A percentile compares a stretch with the other conserved stretches of the same genome.
These are phyloP conservation scores for Eutrema yunnanense DNA, from an alignment of 345 rosid species.

Conservation along the genomic window DNA sequence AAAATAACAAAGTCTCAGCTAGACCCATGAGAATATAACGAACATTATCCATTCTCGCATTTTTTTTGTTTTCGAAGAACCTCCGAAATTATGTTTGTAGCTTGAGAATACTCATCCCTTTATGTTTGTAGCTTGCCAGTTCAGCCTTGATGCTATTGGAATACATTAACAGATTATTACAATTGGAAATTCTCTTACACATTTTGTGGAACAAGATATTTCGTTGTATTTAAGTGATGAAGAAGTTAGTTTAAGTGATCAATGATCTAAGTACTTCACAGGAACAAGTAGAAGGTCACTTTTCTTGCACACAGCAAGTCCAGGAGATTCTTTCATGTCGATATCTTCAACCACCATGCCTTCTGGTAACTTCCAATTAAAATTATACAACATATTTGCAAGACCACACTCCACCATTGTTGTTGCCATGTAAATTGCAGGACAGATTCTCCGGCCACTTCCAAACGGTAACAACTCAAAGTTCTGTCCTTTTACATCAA, in stretches of 20 bases:
- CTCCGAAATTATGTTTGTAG: too few species aligned
- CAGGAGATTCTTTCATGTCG: background rate
- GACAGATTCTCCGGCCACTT: background rate
- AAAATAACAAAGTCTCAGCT: too few species aligned
- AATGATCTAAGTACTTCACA: background rate
- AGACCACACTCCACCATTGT: conserved; percentile 2
- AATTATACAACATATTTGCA: background rate
- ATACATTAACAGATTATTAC: too few species aligned
- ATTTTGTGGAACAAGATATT: too few species aligned
- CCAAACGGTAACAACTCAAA: background rate
- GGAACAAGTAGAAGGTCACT: background rate
- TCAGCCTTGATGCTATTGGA: too few species aligned
- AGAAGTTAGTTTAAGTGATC: background rate
- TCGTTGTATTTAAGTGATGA: too few species aligned
- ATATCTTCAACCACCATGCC: background rate
- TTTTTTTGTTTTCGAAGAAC: too few species aligned
- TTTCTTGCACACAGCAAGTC: background rate
- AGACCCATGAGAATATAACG: too few species aligned
- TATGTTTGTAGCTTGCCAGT: too few species aligned
- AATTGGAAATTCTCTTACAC: too few species aligned
- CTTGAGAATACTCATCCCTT: too few species aligned
- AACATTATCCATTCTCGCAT: too few species aligned
- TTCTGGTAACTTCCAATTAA: background rate
- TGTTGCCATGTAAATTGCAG: background rate
- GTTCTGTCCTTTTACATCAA: background rate